Base-by-base conservation (phyloP, 2,329 filamentous ascomycete species). In the Eurotiales sp. region DNA sequence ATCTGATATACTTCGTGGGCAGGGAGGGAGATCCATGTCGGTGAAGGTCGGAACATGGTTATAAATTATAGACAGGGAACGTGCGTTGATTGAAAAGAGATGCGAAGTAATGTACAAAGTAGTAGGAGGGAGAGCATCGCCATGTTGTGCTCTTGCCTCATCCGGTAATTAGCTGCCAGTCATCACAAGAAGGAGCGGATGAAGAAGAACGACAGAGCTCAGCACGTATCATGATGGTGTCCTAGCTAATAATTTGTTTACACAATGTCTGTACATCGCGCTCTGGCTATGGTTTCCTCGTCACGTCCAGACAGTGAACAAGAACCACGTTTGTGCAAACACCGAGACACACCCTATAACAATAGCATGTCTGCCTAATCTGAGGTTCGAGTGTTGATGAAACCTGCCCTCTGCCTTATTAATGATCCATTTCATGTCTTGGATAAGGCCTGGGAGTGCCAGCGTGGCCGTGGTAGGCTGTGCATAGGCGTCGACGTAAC, bases 161-260 rank as follows among this genome's bases (percentile, higher is more conserved):
- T 50, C 29, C n/a, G 39, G 47, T 25, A 50, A 50, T 43, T 29
- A 43, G 37, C 47, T 50, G 21, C 29, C 27, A 42, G 37, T 27
- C 37, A 39, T 3, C 30, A 10, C 11, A 49, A 39, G 46, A 42
- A 43, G 29, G 47, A 36, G 29, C 39, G n/a, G n/a, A n/a, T n/a
- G n/a, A n/a, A n/a, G n/a, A n/a, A n/a, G n/a, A n/a, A n/a, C n/a
- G n/a, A n/a, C n/a, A n/a, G n/a, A n/a, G n/a, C n/a, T n/a, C n/a
- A n/a, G n/a, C n/a, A n/a, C n/a, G n/a, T n/a, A n/a, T n/a, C n/a
- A n/a, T n/a, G n/a, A n/a, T n/a, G n/a, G n/a, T n/a, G n/a, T n/a
- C n/a, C n/a, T n/a, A n/a, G n/a, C n/a, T n/a, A n/a, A n/a, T n/a
- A n/a, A n/a, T n/a, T n/a, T n/a, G n/a, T n/a, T n/a, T n/a, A n/a